Percentiles rank a stretch among this genome's conserved stretches.
These are phyloP conservation scores for Sisymbrium altissimum DNA, from an alignment of 345 rosid species.

Conservation along the genomic window DNA sequence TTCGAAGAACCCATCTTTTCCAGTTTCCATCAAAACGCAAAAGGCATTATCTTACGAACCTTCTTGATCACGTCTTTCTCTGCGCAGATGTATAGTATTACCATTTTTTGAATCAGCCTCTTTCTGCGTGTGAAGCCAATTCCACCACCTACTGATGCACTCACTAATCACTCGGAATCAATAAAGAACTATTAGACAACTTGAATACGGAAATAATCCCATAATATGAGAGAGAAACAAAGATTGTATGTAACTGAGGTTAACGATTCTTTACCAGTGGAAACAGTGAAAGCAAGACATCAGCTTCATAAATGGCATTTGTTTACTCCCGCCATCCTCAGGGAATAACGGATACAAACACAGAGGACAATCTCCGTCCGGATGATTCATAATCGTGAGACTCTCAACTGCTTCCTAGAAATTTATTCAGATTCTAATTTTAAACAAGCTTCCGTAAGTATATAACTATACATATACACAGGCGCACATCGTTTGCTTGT, in stretches of 20 bases:
- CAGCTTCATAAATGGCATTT: conserved; percentile 86
- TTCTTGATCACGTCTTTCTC: conserved; percentile 30
- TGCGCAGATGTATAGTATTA: conserved; percentile 15
- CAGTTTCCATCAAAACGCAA: background rate
- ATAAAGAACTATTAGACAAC: conserved; percentile 13
- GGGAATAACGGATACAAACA: conserved; percentile 69
- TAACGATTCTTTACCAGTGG: conserved; percentile 54
- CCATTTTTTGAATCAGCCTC: conserved; percentile 33
- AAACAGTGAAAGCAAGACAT: conserved; percentile 98
- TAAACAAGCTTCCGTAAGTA: background rate
- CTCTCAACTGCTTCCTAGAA: conserved; percentile 79
- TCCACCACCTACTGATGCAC: conserved; percentile 93
- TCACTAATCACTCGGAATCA: conserved; percentile 46
- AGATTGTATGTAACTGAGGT: background rate
- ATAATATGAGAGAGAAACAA: background rate
- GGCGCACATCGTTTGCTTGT: background rate
- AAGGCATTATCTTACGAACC: conserved; percentile 34
- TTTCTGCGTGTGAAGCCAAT: conserved; percentile 62
- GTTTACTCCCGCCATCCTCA: conserved; percentile 42
- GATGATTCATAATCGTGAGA: conserved; percentile 84
- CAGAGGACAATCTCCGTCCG: conserved; percentile 84
- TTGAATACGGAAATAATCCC: background rate
- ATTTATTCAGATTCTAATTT: background rate
- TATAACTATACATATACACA: background rate
- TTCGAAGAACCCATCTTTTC: background rate